These are phyloP conservation scores for Teunomyces atbi DNA, from an alignment of 805 yeast genomes.

Conservation along the genomic window DNA sequence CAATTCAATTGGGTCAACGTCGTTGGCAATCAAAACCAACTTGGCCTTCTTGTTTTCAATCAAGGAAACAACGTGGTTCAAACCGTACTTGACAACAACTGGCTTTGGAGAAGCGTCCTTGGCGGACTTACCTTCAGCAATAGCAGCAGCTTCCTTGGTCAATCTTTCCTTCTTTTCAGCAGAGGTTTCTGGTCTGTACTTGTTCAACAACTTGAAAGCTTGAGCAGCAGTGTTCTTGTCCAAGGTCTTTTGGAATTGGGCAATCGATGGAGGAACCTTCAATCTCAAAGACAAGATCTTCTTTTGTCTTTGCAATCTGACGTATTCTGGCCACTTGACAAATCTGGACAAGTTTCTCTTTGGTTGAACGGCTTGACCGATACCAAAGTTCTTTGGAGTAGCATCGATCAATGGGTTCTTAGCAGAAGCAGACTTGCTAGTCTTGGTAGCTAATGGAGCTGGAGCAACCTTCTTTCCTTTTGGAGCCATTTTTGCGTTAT, in stretches of 20 bases:
- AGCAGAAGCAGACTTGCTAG: constrained; percentile 30
- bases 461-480: constrained; percentile 87
- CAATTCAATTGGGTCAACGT: constrained; percentile 98
- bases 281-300: constrained; percentile 92
- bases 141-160: constrained; percentile 97
- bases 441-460: constrained; percentile 91
- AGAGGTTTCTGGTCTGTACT: constrained; percentile 97
- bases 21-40: constrained; percentile 96
- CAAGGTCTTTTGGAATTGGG: constrained; percentile 93
- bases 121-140: constrained; percentile 96
- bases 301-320: constrained; percentile 98
- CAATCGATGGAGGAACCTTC: constrained; percentile 98
- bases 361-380: constrained; percentile 95
- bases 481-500: constrained; percentile 35
- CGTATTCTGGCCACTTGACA: constrained; percentile 99
- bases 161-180: constrained; percentile 99
- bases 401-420: constrained; percentile 88
- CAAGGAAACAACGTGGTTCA: constrained; percentile 97
- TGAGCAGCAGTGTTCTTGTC: constrained; percentile 99
- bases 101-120: constrained; percentile 98
- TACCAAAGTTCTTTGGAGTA: constrained; percentile 90
- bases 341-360: constrained; percentile 94
- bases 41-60: constrained; percentile 98
- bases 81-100: constrained; percentile 95
- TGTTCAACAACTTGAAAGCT: constrained; percentile 95